phyloP scores from a whole-genome alignment of 2,329 filamentous ascomycete species.

The Colletotrichum lupini region DNA sequence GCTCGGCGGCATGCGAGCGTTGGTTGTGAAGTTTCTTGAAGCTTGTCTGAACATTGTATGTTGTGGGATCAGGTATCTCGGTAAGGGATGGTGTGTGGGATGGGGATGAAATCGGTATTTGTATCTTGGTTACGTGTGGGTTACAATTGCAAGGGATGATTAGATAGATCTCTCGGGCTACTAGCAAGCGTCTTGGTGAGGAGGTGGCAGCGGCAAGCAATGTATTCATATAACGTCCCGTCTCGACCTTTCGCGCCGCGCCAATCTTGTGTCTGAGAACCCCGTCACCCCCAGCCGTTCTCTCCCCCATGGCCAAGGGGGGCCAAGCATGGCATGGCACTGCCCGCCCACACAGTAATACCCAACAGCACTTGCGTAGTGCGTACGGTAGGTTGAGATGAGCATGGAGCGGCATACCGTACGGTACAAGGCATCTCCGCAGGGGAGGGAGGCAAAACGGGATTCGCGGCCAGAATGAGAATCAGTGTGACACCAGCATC shows the following conservation, averaged over 20 bases:
- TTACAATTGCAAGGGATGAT: constrained; percentile 25
- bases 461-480: constrained; percentile 24
- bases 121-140: constrained; percentile 12
- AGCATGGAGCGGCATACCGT: background rate
- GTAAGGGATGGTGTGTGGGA: background rate
- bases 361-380: no score
- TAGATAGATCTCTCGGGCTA: constrained; percentile 13
- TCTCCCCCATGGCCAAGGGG: background rate
- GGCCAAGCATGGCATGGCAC: constrained; percentile 3
- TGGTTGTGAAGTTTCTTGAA: constrained; percentile 46
- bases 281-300: background rate
- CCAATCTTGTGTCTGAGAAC: constrained; percentile 26
- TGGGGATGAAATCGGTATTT: constrained; percentile 12
- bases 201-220: constrained; percentile 28
- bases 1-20: constrained; percentile 47
- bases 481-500: constrained; percentile 30
- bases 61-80: background rate
- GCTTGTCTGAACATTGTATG: constrained; percentile 32
- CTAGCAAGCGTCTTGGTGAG: background rate
- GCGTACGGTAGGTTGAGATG: background rate
- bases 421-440: constrained; percentile 17
- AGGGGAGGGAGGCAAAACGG: constrained; percentile 25
- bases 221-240: constrained; percentile 29
- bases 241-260: constrained; percentile 1
- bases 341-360: background rate